Percentiles rank a stretch among this genome's conserved stretches.
Evolutionary conservation across 257 asterid genomes (phyloP).

Genomic region (Eustoma russellianum): DNA sequence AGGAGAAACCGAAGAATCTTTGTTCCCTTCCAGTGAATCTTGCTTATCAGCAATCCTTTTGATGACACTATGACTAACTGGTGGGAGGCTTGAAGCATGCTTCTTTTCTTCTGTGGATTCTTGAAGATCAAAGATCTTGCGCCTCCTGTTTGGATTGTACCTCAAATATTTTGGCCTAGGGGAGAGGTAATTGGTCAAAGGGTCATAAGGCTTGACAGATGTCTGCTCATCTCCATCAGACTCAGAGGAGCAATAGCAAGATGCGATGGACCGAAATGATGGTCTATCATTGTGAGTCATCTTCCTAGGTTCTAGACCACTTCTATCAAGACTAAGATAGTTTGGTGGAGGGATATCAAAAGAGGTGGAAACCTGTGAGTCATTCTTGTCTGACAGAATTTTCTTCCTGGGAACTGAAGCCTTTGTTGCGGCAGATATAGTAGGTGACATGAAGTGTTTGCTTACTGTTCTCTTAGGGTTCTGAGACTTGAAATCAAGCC

Average conservation of each 20-base stretch:
- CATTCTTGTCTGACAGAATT: slow-evolving; percentile 45
- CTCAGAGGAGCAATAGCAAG: slow-evolving; percentile 12
- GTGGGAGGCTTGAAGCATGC: slow-evolving; percentile 4
- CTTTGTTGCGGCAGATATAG: slow-evolving; percentile 55
- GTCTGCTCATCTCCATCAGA: slow-evolving; percentile 23
- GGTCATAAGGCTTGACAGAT: slow-evolving; percentile 40
- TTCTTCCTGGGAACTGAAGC: slow-evolving; percentile 41
- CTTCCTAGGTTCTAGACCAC: slow-evolving; percentile 4
- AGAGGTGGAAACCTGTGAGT: slow-evolving; percentile 8
- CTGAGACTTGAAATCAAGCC: slow-evolving; percentile 23
- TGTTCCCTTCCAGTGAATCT: slow-evolving; percentile 16
- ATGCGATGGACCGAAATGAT: slow-evolving; percentile 6
- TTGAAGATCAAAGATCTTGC: slow-evolving; percentile 20
- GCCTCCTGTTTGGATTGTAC: slow-evolving; percentile 48
- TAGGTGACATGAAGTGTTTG: slow-evolving; percentile 53
- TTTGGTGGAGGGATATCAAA: slow-evolving; percentile 13
- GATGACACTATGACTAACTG: slow-evolving; percentile 11
- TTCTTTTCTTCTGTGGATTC: slow-evolving; percentile 12
- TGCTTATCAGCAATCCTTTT: slow-evolving; percentile 19
- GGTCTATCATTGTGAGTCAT: slow-evolving; percentile 5
- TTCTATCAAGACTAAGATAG: slow-evolving; percentile 11
- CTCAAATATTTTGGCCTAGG: slow-evolving; percentile 77
- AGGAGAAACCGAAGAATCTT: slow-evolving; percentile 14
- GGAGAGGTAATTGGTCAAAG: slow-evolving; percentile 39
- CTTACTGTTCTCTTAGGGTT: slow-evolving; percentile 19